These are phyloP conservation scores for Digitaria exilis DNA, from an alignment of 202 grass and related monocot genomes.

Conservation along the genomic window DNA sequence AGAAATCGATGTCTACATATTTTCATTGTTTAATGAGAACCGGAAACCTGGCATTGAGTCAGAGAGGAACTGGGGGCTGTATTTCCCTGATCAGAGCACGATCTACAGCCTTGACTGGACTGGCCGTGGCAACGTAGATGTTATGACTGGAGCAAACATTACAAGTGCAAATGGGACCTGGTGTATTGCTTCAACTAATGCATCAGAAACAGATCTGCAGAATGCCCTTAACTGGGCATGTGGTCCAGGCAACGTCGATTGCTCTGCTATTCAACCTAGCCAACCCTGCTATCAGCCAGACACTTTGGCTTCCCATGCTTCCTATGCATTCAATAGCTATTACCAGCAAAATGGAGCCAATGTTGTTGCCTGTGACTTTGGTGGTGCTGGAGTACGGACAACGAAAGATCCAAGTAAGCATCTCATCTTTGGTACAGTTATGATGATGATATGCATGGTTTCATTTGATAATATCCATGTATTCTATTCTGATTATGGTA, in stretches of 20 bases:
- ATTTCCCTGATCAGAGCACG: constrained; percentile 77
- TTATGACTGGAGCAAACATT: constrained; percentile 81
- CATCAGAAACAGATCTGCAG: constrained; percentile 68
- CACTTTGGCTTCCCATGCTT: constrained; percentile 81
- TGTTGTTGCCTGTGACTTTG: constrained; percentile 84
- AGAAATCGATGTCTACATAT: constrained; percentile 85
- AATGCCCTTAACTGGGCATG: constrained; percentile 97
- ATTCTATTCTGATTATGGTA: neutral
- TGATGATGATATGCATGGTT: neutral
- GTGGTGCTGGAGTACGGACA: constrained; percentile 67
- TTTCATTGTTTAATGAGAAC: constrained; percentile 98
- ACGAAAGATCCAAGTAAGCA: constrained; percentile 93
- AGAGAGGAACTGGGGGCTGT: constrained; percentile 93
- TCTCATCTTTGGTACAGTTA: neutral
- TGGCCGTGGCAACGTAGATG: constrained; percentile 84
- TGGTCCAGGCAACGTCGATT: constrained; percentile 89
- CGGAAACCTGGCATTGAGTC: constrained; percentile 87
- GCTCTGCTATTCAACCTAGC: constrained; percentile 91
- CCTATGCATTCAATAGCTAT: constrained; percentile 87
- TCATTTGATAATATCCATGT: neutral
- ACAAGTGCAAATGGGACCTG: constrained; percentile 82
- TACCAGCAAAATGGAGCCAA: constrained; percentile 92
- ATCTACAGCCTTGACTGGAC: constrained; percentile 95
- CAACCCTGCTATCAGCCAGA: constrained; percentile 92
- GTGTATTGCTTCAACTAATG: constrained; percentile 87